These are phyloP conservation scores for Crepidotus variabilis DNA, from an alignment of 768 basidiomycete genomes.

Conservation along the genomic window DNA sequence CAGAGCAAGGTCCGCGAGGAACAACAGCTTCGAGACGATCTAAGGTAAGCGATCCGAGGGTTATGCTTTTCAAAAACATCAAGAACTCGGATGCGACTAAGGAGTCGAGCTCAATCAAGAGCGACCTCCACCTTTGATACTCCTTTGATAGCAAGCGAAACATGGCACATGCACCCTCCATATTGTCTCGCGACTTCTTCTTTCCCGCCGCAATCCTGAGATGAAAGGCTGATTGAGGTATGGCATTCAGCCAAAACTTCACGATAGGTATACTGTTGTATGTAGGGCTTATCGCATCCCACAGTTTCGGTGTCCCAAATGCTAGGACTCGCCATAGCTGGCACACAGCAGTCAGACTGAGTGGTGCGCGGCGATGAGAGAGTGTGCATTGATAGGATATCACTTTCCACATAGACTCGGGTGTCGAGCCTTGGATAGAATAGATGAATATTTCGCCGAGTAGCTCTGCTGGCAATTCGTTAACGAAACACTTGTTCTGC, in stretches of 20 bases:
- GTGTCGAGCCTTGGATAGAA: neutral
- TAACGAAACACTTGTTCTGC: neutral
- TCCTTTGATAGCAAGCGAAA: neutral
- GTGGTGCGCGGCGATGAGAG: neutral
- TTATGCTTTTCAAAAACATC: neutral
- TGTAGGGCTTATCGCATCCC: neutral
- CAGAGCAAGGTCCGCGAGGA: neutral
- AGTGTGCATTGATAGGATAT: neutral
- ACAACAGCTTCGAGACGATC: neutral
- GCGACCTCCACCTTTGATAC: neutral
- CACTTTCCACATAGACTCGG: neutral
- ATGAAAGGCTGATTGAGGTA: no score
- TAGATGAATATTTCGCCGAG: neutral
- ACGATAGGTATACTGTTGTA: neutral
- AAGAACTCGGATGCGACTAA: neutral
- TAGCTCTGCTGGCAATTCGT: neutral
- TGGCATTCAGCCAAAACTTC: no score
- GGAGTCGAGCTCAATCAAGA: neutral
- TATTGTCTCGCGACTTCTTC: neutral
- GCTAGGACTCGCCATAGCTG: neutral
- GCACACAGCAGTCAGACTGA: neutral
- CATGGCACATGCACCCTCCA: neutral
- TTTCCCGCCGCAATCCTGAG: neutral
- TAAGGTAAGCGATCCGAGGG: neutral
- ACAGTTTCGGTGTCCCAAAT: neutral